These are phyloP conservation scores for Lathyrus sativus DNA, from an alignment of 306 rosid species.

Conservation along the genomic window DNA sequence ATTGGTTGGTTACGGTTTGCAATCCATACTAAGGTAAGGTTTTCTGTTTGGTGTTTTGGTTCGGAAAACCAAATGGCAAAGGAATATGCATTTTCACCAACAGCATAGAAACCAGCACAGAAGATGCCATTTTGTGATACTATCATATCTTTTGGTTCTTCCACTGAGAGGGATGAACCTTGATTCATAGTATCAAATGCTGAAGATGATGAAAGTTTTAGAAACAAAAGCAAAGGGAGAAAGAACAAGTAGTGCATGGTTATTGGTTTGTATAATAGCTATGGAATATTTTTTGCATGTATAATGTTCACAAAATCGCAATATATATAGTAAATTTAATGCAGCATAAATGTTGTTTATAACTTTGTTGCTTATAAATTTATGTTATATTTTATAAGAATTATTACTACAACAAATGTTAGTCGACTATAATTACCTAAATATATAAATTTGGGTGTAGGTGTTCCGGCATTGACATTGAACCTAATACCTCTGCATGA, in stretches of 20 bases:
- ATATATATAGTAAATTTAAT: neutral
- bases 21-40: slow-evolving; percentile 51
- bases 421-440: no score
- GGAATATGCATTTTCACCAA: slow-evolving; percentile 56
- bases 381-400: slow-evolving; percentile 1
- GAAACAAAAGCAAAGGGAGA: neutral
- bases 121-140: slow-evolving; percentile 44
- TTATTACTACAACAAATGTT: neutral
- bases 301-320: neutral
- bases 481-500: neutral
- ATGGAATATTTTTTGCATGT: neutral
- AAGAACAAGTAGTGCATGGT: slow-evolving; percentile 19
- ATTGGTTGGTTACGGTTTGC: slow-evolving; percentile 55
- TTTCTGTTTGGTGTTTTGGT: neutral
- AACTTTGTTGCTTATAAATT: neutral
- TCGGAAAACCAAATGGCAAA: slow-evolving; percentile 61
- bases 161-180: slow-evolving; percentile 50
- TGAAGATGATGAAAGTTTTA: slow-evolving; percentile 15
- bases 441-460: no score
- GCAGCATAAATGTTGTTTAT: neutral
- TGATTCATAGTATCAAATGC: slow-evolving; percentile 2
- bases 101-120: slow-evolving; percentile 51
- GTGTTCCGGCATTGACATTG: neutral
- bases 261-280: neutral
- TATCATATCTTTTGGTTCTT: slow-evolving; percentile 39